Conservation (phyloP, 805 yeast genomes). For the Candida pseudoglaebosa region DNA sequence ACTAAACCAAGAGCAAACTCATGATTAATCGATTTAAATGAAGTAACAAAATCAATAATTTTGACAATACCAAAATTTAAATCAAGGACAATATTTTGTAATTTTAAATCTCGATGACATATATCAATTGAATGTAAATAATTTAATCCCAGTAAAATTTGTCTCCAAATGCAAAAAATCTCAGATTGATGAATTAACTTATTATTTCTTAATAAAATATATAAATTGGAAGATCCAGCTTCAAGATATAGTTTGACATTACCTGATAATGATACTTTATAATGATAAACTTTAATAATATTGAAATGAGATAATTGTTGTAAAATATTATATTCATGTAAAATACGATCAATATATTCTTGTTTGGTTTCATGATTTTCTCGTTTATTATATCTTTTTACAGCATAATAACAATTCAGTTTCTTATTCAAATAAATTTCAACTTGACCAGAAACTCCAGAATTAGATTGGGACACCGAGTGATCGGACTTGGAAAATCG, state of each 20-base stretch:
- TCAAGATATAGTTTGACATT: conserved; percentile 28
- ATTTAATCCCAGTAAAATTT: conserved; percentile 33
- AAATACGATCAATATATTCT: conserved; percentile 37
- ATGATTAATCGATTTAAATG: conserved; percentile 11
- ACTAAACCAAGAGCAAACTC: conserved; percentile 38
- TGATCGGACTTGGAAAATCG: background rate
- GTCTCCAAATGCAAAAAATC: conserved; percentile 36
- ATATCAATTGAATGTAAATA: conserved; percentile 35
- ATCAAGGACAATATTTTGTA: conserved; percentile 41
- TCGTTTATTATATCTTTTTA: conserved; percentile 40
- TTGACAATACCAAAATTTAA: conserved; percentile 26
- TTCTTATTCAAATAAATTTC: background rate
- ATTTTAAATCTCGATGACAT: conserved; percentile 50
- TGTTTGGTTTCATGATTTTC: conserved; percentile 36
- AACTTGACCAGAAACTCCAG: conserved; percentile 3
- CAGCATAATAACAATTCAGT: conserved; percentile 26
- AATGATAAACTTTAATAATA: conserved; percentile 32
- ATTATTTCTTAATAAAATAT: conserved; percentile 9
- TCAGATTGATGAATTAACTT: conserved; percentile 7
- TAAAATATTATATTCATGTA: conserved; percentile 34
- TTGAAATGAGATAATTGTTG: conserved; percentile 24
- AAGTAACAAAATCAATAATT: conserved; percentile 43
- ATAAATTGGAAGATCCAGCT: conserved; percentile 25
- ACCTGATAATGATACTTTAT: conserved; percentile 19
- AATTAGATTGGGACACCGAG: background rate